A percentile compares a stretch with the other conserved stretches of the same genome.
These are phyloP conservation scores for Pleodorina starrii DNA, from an alignment of 139 green algal species.

Conservation along the genomic window DNA sequence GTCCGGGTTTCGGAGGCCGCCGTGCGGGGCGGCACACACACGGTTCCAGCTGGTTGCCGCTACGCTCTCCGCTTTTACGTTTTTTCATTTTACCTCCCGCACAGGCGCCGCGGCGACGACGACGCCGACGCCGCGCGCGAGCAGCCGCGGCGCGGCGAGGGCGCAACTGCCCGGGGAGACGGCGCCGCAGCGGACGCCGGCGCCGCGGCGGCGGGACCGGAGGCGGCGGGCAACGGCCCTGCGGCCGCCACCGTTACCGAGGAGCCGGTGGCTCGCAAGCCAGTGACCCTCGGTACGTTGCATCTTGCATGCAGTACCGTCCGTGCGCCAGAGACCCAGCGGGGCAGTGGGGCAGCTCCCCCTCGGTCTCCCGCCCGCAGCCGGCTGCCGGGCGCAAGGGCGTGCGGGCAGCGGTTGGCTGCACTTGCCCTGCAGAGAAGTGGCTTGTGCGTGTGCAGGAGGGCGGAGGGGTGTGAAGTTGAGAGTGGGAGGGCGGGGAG, in stretches of 20 bases:
- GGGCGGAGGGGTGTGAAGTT: too few relatives aligned
- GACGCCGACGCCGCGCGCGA: neutral
- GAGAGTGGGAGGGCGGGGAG: too few relatives aligned
- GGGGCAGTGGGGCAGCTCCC: neutral
- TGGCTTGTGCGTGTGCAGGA: too few relatives aligned
- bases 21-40: too few relatives aligned
- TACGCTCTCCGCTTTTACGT: too few relatives aligned
- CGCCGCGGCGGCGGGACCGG: neutral
- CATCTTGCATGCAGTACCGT: neutral
- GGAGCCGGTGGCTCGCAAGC: constrained; percentile 22
- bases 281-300: neutral
- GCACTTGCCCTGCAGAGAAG: too few relatives aligned
- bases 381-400: too few relatives aligned
- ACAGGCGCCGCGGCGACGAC: neutral
- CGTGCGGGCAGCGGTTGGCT: too few relatives aligned
- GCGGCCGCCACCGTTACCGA: neutral
- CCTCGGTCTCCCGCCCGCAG: too few relatives aligned
- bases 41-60: too few relatives aligned
- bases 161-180: neutral
- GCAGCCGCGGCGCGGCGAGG: neutral
- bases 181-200: neutral
- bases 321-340: neutral
- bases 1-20: too few relatives aligned
- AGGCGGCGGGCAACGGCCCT: neutral
- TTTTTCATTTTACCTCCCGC: neutral